These are phyloP conservation scores for Triticum urartu DNA, from an alignment of 176 grass and related monocot species.

Conservation along the genomic window DNA sequence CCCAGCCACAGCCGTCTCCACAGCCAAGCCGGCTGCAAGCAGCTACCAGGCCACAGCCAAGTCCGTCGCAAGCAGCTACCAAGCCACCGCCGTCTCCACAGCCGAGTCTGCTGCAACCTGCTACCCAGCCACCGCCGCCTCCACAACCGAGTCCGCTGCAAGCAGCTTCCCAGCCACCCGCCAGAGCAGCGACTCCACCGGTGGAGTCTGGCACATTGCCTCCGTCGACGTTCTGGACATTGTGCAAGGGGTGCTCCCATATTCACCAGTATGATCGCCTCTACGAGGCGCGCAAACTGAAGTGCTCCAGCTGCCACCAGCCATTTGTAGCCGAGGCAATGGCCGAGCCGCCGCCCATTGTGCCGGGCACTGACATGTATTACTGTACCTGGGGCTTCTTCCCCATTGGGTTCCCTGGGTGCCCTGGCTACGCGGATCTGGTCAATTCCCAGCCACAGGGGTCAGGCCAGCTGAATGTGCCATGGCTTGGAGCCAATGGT, in stretches of 20 bases:
- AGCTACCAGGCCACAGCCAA: neutral
- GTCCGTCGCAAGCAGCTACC: neutral
- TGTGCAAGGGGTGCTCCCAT: constrained; percentile 58
- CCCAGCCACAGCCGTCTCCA: neutral
- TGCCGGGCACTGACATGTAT: constrained; percentile 82
- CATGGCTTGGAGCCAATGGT: constrained; percentile 24
- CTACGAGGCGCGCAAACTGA: constrained; percentile 54
- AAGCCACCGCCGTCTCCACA: neutral
- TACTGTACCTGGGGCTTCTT: constrained; percentile 97
- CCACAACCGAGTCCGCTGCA: neutral
- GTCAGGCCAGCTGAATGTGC: constrained; percentile 12
- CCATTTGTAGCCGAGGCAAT: constrained; percentile 67
- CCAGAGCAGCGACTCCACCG: neutral
- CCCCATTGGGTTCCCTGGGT: constrained; percentile 75
- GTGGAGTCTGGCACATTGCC: constrained; percentile 1
- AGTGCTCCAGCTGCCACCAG: constrained; percentile 60
- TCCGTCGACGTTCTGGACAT: constrained; percentile 60
- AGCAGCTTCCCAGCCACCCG: constrained; percentile 6
- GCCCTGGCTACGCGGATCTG: constrained; percentile 53
- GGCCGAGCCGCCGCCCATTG: constrained; percentile 59
- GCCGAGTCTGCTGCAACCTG: neutral
- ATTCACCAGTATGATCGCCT: constrained; percentile 69
- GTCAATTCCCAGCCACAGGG: constrained; percentile 28
- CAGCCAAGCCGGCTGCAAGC: neutral
- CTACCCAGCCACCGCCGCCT: neutral